Base-by-base conservation (phyloP, 2,329 filamentous ascomycete species). In the Zymoseptoria pseudotritici region DNA sequence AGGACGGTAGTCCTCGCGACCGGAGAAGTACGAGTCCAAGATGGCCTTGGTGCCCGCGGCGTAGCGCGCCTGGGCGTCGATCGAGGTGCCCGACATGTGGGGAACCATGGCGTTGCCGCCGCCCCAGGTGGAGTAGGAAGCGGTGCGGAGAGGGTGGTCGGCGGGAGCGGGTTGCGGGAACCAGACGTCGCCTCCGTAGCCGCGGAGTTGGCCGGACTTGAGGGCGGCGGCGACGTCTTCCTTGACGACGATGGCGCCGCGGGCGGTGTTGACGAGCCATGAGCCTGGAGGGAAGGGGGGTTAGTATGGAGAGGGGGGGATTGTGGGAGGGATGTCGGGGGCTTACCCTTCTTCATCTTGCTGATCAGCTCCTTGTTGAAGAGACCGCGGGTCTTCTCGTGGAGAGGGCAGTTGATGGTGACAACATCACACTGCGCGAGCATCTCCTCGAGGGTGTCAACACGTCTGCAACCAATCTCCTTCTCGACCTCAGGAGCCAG, bases 391-490 rank as follows among this genome's bases (percentile, higher is more conserved):
- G 94, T 99, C 86, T 95, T 96, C 85, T 97, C 93, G 83, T 99
- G 94, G 66, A 99, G 86, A 57, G 94, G 94, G 84, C 92, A 97
- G 87, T 99, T 99, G 82, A 99, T 97, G 74, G 94, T 99, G 78
- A 99, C 93, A 64, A 97, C 85, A 70, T 97, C 94, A 77, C 93
- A 97, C 83, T 96, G 91, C 50, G 85, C 83, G 64, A 99, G 79
- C 86, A 99, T 88, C 77, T 97, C 93, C 83, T 97, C 92, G 72
- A 99, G 86, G 72, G 76, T 84, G 54, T 93, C 88, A 62, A 97
- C 91, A 64, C 94, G 86, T 72, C 91, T 85, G 85, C 88, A 92
- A 76, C 93, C 93, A 79, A 97, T 97, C 83, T 97, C 93, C 79
- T 89, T 86, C 86, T 97, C 92, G 71, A 86, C 82, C 82, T 96